A percentile compares a stretch with the other conserved stretches of the same genome.
phyloP scores from a whole-genome alignment of 805 yeast species.

The Wickerhamomyces chambardii region DNA sequence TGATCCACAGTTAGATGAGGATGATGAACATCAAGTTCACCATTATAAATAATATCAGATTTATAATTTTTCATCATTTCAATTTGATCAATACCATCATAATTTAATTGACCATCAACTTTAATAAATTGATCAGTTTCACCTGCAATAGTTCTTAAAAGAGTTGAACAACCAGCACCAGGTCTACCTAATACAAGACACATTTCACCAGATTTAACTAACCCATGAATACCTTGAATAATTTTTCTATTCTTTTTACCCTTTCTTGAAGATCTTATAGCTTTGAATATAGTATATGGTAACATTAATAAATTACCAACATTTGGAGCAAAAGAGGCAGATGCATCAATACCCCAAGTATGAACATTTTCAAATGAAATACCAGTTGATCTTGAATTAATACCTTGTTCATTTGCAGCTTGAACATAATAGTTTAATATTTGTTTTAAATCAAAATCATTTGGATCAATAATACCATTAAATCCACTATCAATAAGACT shows the following conservation, averaged over 20 bases:
- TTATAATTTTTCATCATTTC: constrained; percentile 53
- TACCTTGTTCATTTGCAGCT: constrained; percentile 36
- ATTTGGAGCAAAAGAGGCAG: constrained; percentile 8
- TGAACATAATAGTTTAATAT: constrained; percentile 27
- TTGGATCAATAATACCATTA: constrained; percentile 17
- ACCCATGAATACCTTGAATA: constrained; percentile 32
- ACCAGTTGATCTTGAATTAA: constrained; percentile 33
- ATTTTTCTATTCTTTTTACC: constrained; percentile 19
- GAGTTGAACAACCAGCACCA: constrained; percentile 58
- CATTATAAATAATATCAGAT: constrained; percentile 48
- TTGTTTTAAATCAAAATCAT: constrained; percentile 30
- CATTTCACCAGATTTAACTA: constrained; percentile 41
- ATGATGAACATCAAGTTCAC: constrained; percentile 63
- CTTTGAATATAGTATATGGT: constrained; percentile 3
- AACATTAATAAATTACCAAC: constrained; percentile 2
- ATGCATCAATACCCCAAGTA: constrained; percentile 7
- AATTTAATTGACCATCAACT: constrained; percentile 45
- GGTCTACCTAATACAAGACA: constrained; percentile 47
- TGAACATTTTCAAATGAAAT: constrained; percentile 15
- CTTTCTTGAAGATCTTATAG: constrained; percentile 10
- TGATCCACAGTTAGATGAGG: constrained; percentile 71
- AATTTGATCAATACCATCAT: constrained; percentile 50
- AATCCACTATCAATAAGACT: background rate
- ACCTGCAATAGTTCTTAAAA: constrained; percentile 36
- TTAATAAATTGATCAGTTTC: constrained; percentile 33